Evolutionary conservation across 768 basidiomycete species (phyloP), one percentile per base, ranked within the genome.

Genomic region (Amanita polypyramis): DNA sequence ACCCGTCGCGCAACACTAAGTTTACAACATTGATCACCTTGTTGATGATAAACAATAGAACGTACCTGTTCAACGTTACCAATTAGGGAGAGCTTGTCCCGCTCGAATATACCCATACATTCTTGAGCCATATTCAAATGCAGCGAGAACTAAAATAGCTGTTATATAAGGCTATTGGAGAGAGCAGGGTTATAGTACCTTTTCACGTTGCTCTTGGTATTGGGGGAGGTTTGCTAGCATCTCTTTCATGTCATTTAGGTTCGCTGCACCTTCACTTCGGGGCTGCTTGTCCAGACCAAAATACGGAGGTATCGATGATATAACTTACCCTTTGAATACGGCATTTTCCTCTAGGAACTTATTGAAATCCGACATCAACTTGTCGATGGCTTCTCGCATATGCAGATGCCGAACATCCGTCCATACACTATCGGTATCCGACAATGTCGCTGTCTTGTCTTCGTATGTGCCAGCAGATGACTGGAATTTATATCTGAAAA

Each of bases 121-220:
- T 95, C 91, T 62, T 97, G 90, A 0, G 95, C 95, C 89, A 99
- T 95, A 55, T 84, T 96, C 35, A 98, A 70, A 65, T 99, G 96
- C 37, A 96, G 64, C 1, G 96, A 99, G 66, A 97, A 97, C 88
- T 97, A 60, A n/a, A 15, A 39, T 4, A 39, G 9, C 30, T 19
- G 14, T 20, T n/a, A 45, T 25, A n/a, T 21, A 17, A 46, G n/a
- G 47, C 10, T 6, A 42, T 14, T n/a, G 5, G n/a, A 5, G 38
- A 17, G 37, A n/a, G n/a, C 47, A 29, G 14, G 25, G 10, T 51
- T 21, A 15, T 12, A 51, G 65, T 15, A 85, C 92, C 79, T 92
- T 93, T 62, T 99, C 94, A 49, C 95, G 77, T 55, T 91, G 87
- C 54, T 96, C 93, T 65, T 94, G 88, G 56, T 87, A 96, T 64